These are phyloP conservation scores for Glebionis coronaria DNA, from an alignment of 129 eudicot genomes.

Conservation along the genomic window DNA sequence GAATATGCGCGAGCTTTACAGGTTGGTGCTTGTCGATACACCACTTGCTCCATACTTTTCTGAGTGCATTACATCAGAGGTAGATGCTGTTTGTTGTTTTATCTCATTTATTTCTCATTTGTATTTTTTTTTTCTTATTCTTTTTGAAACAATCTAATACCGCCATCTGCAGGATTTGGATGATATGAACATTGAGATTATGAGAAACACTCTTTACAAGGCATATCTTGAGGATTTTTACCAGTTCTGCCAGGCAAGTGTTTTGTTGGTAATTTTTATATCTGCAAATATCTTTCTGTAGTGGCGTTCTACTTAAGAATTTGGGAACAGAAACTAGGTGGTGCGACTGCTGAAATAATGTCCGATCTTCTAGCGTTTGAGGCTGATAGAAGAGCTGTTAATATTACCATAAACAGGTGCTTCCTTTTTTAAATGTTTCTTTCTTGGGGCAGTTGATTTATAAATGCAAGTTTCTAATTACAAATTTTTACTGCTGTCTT, in stretches of 20 bases:
- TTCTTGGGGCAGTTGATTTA: neutral
- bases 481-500: neutral
- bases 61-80: slow-evolving; percentile 96
- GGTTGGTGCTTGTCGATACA: slow-evolving; percentile 93
- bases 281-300: neutral
- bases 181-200: slow-evolving; percentile 97
- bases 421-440: neutral
- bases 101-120: neutral
- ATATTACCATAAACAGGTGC: slow-evolving; percentile 89
- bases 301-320: neutral
- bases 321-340: slow-evolving; percentile 71
- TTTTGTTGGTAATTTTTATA: neutral
- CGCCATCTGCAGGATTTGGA: slow-evolving; percentile 66
- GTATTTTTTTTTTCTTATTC: neutral
- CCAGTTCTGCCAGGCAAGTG: slow-evolving; percentile 73
- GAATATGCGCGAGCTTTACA: slow-evolving; percentile 91
- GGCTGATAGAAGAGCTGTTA: slow-evolving; percentile 96
- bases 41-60: slow-evolving; percentile 97
- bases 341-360: slow-evolving; percentile 96
- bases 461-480: neutral
- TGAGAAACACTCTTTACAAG: slow-evolving; percentile 94
- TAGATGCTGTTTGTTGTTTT: slow-evolving; percentile 14
- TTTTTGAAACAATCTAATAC: slow-evolving; percentile 5
- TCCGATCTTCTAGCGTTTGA: slow-evolving; percentile 89
- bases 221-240: slow-evolving; percentile 98